A percentile compares a stretch with the other conserved stretches of the same genome.
phyloP scores from a whole-genome alignment of 148 eudicot genomes.

The Salicornia ramosissima region DNA sequence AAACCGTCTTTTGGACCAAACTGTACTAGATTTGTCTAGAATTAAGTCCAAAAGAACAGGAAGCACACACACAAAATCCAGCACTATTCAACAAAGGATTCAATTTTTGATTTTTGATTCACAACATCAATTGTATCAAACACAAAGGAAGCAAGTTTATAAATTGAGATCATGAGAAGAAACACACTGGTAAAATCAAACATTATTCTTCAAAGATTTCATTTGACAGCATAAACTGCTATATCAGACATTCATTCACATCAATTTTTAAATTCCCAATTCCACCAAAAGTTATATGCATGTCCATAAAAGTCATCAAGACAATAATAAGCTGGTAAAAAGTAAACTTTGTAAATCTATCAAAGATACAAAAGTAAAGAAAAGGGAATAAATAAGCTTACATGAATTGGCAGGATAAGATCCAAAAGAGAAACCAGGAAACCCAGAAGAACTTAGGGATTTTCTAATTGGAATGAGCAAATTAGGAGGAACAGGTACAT shows the following conservation, averaged over 20 bases:
- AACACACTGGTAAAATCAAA: neutral
- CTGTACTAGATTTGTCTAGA: too few relatives aligned
- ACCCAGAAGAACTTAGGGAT: slow-evolving; percentile 48
- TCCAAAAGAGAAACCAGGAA: slow-evolving; percentile 50
- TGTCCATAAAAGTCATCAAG: neutral
- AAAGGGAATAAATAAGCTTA: slow-evolving; percentile 27
- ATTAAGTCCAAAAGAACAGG: neutral
- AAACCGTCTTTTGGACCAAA: too few relatives aligned
- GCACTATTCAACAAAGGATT: neutral
- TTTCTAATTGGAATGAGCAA: slow-evolving; percentile 66
- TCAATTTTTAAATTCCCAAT: neutral
- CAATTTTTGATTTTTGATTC: neutral
- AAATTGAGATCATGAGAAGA: neutral
- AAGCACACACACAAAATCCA: neutral
- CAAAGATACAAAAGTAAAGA: neutral
- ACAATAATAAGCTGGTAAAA: neutral
- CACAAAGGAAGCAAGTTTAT: too few relatives aligned
- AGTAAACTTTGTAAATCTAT: neutral
- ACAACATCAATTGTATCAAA: neutral
- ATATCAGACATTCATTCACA: neutral
- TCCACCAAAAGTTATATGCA: neutral
- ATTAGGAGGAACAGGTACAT: slow-evolving; percentile 72
- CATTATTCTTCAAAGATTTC: neutral
- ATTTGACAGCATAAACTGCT: neutral
- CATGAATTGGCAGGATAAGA: slow-evolving; percentile 64